A percentile compares a stretch with the other conserved stretches of the same genome.
These are phyloP conservation scores for Chytridium lagenaria DNA, from an alignment of 371 early-diverging fungal species.

Conservation along the genomic window DNA sequence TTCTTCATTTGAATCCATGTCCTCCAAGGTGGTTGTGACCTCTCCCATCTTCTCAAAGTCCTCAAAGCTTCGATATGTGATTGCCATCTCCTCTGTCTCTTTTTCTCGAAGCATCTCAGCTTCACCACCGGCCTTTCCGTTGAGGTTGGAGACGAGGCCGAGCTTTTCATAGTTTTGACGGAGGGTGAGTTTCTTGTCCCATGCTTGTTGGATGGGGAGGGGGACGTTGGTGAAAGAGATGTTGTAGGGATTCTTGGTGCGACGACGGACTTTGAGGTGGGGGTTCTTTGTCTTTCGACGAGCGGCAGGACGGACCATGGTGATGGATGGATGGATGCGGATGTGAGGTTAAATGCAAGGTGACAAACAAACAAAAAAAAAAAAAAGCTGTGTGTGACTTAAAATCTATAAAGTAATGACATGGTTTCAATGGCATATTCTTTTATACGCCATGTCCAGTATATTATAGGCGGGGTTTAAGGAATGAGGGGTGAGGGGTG, in stretches of 20 bases:
- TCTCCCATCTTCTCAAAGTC: conserved; percentile 28
- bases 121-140: conserved; percentile 74
- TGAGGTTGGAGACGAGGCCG: conserved; percentile 78
- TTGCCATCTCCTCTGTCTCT: conserved; percentile 11
- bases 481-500: too few species aligned
- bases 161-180: conserved; percentile 69
- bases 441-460: too few species aligned
- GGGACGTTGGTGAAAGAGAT: conserved; percentile 46
- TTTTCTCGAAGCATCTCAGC: conserved; percentile 25
- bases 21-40: background rate
- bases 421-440: too few species aligned
- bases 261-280: conserved; percentile 42
- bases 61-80: conserved; percentile 20
- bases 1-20: background rate
- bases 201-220: conserved; percentile 67
- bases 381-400: too few species aligned
- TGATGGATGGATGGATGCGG: too few species aligned
- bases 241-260: conserved; percentile 43
- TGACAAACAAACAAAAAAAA: too few species aligned
- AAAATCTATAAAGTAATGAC: too few species aligned
- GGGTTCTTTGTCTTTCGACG: conserved; percentile 45
- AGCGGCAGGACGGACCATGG: conserved; percentile 44
- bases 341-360: too few species aligned
- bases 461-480: too few species aligned
- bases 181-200: conserved; percentile 79